A percentile compares a stretch with the other conserved stretches of the same genome.
phyloP scores from a whole-genome alignment of 441 rosid genomes.

The Macaranga tanarius region DNA sequence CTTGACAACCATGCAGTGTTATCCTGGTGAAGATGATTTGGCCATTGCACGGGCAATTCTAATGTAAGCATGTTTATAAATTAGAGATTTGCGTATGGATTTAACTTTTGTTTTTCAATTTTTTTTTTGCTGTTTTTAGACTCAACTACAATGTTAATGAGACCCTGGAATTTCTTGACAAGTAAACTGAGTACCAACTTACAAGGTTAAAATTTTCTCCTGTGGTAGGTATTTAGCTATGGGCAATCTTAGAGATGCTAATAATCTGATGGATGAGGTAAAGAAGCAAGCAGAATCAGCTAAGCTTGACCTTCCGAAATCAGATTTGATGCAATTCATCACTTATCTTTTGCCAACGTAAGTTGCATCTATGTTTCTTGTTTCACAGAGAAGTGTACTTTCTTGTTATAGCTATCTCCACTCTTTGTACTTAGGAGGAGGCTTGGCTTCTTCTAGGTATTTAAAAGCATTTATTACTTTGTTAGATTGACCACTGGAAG shows the following conservation, averaged over 20 bases:
- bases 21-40: constrained; percentile 97
- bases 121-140: constrained; percentile 3
- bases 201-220: constrained; percentile 9
- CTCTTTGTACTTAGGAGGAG: neutral
- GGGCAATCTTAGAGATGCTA: constrained; percentile 88
- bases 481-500: neutral
- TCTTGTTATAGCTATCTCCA: neutral
- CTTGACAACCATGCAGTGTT: constrained; percentile 64
- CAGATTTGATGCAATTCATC: constrained; percentile 68
- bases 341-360: constrained; percentile 76
- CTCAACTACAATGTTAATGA: neutral
- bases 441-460: neutral
- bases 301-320: constrained; percentile 55
- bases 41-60: constrained; percentile 83
- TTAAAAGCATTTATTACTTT: neutral
- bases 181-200: neutral
- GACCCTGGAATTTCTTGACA: constrained; percentile 13
- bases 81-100: neutral
- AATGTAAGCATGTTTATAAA: constrained; percentile 44
- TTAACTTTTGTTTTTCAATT: neutral
- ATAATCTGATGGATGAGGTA: constrained; percentile 64
- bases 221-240: constrained; percentile 64
- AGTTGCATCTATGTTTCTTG: constrained; percentile 30
- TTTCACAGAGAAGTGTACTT: neutral
- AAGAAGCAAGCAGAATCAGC: constrained; percentile 61